Evolutionary conservation across 305 asterid genomes (phyloP), one percentile per base, ranked within the genome.

Genomic region (Rubia peregrina): DNA sequence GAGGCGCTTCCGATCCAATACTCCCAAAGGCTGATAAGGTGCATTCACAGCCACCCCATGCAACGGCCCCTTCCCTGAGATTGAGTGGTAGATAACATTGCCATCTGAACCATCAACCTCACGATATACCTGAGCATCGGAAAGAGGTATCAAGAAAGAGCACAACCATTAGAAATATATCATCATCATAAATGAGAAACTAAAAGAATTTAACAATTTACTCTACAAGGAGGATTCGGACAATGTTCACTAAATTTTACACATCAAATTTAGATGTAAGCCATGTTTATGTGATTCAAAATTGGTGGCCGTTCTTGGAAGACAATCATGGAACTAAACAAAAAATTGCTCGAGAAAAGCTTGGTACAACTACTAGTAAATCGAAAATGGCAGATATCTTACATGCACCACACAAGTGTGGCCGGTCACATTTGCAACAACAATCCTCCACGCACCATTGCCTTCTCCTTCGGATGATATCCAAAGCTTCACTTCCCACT

Each of bases 401-500:
- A 94, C 99, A 78, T 91, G 89, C 76, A 91, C 95, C 72, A 95
- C 83, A 83, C 98, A 91, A 77, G 99, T 91, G 78, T 91, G 96
- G 68, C 99, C 97, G 8, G 97, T 90, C 74, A 87, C 98, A 76
- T 90, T 91, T 33, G 90, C 82, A 76, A 88, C 90, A 78, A 86
- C 91, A 68, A 91, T 88, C 82, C 97, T 91, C 99, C 99, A 95
- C 59, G 96, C 96, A 78, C 99, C 99, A 70, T 89, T 88, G 71
- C 98, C 96, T 63, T 85, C 90, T 79, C 98, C 97, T 53, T 83
- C 83, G 40, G 98, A 90, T 69, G 99, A 84, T 82, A 95, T 80
- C 88, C 98, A 84, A 75, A 95, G 95, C 85, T 90, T 91, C 73
- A 88, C 90, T 79, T 95, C 99, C 94, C 98, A 95, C 87, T 91